These are phyloP conservation scores for Daldinia grandis DNA, from an alignment of 495 filamentous ascomycete genomes.

Conservation along the genomic window DNA sequence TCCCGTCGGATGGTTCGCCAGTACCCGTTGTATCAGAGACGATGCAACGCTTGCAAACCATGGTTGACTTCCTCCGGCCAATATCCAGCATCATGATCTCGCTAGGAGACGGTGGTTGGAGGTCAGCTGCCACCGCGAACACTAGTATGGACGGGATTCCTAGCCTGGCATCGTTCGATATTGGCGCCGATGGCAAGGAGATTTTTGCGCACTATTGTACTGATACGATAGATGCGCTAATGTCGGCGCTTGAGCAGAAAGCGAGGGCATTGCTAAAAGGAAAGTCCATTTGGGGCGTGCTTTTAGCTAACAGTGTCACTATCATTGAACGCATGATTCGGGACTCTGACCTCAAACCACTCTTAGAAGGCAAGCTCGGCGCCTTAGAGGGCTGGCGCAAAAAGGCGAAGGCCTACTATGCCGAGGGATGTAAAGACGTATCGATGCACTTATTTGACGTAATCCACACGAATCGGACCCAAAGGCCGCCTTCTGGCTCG, in stretches of 20 bases:
- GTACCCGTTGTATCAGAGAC: slow-evolving; percentile 81
- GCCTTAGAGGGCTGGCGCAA: slow-evolving; percentile 86
- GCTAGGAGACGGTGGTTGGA: slow-evolving; percentile 93
- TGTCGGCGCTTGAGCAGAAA: slow-evolving; percentile 79
- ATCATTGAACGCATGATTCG: slow-evolving; percentile 87
- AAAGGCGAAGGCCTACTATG: slow-evolving; percentile 80
- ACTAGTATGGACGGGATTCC: slow-evolving; percentile 70
- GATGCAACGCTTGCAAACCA: slow-evolving; percentile 84
- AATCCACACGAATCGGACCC: slow-evolving; percentile 80
- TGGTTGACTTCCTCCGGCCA: slow-evolving; percentile 88
- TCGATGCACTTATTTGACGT: slow-evolving; percentile 88
- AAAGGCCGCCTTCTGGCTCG: slow-evolving; percentile 73
- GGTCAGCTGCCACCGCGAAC: slow-evolving; percentile 53
- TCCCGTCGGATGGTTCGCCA: slow-evolving; percentile 81
- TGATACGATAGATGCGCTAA: slow-evolving; percentile 84
- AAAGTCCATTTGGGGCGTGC: slow-evolving; percentile 83
- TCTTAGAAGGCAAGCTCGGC: slow-evolving; percentile 71
- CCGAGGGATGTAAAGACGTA: slow-evolving; percentile 88
- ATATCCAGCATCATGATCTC: slow-evolving; percentile 90
- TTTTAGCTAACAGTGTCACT: slow-evolving; percentile 87
- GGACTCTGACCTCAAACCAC: slow-evolving; percentile 76
- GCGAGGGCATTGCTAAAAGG: slow-evolving; percentile 76
- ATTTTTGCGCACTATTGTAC: slow-evolving; percentile 88
- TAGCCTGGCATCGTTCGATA: slow-evolving; percentile 79
- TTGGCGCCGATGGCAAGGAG: slow-evolving; percentile 86